phyloP scores from a whole-genome alignment of 441 rosid species.

The Raphanus hybrid region DNA sequence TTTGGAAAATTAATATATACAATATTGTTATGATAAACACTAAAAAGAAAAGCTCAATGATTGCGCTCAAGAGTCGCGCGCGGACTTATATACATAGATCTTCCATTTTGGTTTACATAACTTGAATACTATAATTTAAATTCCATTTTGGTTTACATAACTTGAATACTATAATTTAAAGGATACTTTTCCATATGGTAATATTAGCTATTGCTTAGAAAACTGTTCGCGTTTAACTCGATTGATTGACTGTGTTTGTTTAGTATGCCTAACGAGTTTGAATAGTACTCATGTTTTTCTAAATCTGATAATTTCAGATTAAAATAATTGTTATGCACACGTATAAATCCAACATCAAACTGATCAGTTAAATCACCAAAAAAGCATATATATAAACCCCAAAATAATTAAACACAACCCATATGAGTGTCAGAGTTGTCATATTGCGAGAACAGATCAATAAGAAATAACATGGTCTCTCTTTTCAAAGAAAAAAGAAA shows the following conservation, averaged over 20 bases:
- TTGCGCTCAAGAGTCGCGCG: conserved; percentile 13
- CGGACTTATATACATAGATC: neutral
- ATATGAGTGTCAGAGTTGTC: conserved; percentile 47
- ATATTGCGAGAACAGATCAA: conserved; percentile 32
- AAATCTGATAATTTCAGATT: conserved; percentile 11
- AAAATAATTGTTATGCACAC: conserved; percentile 6
- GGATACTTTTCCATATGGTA: neutral
- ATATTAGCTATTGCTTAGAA: neutral
- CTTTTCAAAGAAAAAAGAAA: neutral
- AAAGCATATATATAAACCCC: conserved; percentile 30
- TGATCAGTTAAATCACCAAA: conserved; percentile 14
- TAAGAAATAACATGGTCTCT: conserved; percentile 37
- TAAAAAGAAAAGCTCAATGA: conserved; percentile 22
- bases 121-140: neutral
- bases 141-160: neutral
- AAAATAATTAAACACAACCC: conserved; percentile 39
- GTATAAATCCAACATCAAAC: conserved; percentile 14
- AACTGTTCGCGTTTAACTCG: neutral
- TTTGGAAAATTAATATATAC: neutral
- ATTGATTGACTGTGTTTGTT: neutral
- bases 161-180: neutral
- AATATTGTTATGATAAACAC: neutral
- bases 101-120: neutral
- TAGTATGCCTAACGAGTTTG: neutral
- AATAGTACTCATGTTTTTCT: neutral